Evolutionary conservation across 2,329 filamentous ascomycete genomes (phyloP), one percentile per base, ranked within the genome.

Genomic region (Pezicula radicicola): DNA sequence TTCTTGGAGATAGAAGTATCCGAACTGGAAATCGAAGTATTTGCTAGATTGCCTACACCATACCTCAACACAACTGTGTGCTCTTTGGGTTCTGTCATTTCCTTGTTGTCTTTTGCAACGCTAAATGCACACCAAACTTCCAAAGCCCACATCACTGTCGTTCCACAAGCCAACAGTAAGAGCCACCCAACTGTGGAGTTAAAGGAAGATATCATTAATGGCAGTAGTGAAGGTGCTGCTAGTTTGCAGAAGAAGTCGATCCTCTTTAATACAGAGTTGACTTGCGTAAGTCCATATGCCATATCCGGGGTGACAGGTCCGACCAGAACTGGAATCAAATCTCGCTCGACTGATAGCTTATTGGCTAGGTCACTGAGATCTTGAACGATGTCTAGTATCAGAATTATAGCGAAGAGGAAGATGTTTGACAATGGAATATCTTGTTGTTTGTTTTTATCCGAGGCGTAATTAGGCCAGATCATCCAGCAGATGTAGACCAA

Each of bases 161-260:
- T 79, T 36, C 73, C 64, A 72, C 16, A 68, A 67, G 58, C 73
- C 58, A n/a, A 78, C 69, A 21, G 72, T 72, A 19, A 68, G 39
- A 19, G 59, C 65, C 6, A 75, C 68, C 67, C 64, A 16, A 75
- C 65, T 28, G 72, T 71, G 2, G 69, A 68, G 25, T 66, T 67
- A n/a, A 79, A 60, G 2, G 73, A 50, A 2, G 76, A 73, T 25
- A 80, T 74, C 8, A 75, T 65, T 4, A 81, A 65, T 2, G 77
- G 74, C 21, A 80, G 48, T 7, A 60, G 33, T 8, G 56, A 53
- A 3, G 78, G 78, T 1, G 74, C 74, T 27, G 77, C 50, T 6
- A 81, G 70, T 61, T 81, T 81, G 68, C 77, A 80, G 42, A 75
- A 67, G 10, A 81, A 68, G 51, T 81, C 78, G 50, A 81, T 79